These are phyloP conservation scores for Helianthus annuus DNA, from an alignment of 129 eudicot genomes.

Conservation along the genomic window DNA sequence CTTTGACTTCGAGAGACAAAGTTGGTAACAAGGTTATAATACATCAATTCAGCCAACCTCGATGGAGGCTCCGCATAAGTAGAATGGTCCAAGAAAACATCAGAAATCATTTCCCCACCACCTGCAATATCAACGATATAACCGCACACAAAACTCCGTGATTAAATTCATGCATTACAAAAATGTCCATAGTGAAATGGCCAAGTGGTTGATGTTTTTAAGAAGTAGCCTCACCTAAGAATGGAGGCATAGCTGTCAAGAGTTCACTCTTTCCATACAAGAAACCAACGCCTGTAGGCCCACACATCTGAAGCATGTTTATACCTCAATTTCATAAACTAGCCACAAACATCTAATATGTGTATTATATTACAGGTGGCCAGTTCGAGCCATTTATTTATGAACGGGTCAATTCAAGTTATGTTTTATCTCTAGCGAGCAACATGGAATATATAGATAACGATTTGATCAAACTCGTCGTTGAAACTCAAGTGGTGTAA, in stretches of 20 bases:
- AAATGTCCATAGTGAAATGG: constrained; percentile 9
- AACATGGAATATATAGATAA: constrained; percentile 5
- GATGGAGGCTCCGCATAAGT: constrained; percentile 98
- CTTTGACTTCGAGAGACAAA: constrained; percentile 5
- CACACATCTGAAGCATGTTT: constrained; percentile 99
- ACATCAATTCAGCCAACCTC: constrained; percentile 50
- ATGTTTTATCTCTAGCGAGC: neutral
- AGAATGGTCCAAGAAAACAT: constrained; percentile 87
- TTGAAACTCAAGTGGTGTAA: neutral
- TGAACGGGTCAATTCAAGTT: neutral
- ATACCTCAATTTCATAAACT: constrained; percentile 43
- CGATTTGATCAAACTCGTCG: neutral
- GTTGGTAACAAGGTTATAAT: constrained; percentile 2
- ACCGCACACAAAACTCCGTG: neutral
- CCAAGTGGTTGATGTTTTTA: neutral
- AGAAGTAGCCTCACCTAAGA: constrained; percentile 64
- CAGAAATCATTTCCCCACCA: constrained; percentile 98
- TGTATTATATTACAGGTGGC: neutral
- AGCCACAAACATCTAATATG: neutral
- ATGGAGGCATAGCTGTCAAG: constrained; percentile 88
- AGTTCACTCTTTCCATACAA: constrained; percentile 87
- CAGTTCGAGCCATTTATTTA: neutral
- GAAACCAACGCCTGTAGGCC: constrained; percentile 99
- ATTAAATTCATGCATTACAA: neutral
- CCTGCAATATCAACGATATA: constrained; percentile 48